Percentiles rank a stretch among this genome's conserved stretches.
phyloP scores from a whole-genome alignment of 75 land plant species.

The Pseudotsuga menziesii region DNA sequence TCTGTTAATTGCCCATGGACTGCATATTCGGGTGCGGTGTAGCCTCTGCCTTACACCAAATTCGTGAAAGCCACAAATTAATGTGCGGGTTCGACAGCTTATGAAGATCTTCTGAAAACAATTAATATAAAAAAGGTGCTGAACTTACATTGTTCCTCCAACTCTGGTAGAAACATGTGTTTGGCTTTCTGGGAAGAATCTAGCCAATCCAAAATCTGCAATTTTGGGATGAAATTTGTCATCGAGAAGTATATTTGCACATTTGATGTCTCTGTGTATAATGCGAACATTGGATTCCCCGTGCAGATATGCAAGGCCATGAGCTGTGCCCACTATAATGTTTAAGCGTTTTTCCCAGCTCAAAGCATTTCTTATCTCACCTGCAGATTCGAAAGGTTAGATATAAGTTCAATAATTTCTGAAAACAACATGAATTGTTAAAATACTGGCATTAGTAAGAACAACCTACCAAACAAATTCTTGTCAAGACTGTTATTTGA shows the following conservation, averaged over 20 bases:
- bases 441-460: not conserved
- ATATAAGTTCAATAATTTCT: not conserved
- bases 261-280: constrained; percentile 40
- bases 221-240: constrained; percentile 24
- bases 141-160: constrained; percentile 24
- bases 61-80: too few species aligned
- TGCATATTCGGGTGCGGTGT: constrained; percentile 30
- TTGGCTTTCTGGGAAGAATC: constrained; percentile 15
- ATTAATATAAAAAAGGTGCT: too few species aligned
- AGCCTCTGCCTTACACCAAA: constrained; percentile 11
- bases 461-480: constrained; percentile 1
- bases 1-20: constrained; percentile 21
- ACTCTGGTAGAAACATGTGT: constrained; percentile 28
- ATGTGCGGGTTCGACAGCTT: too few species aligned
- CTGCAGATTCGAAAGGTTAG: not conserved
- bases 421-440: not conserved
- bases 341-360: constrained; percentile 8
- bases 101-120: too few species aligned
- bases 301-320: constrained; percentile 33
- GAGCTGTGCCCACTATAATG: constrained; percentile 26
- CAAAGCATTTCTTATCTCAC: not conserved
- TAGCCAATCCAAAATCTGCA: constrained; percentile 26
- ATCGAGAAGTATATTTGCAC: constrained; percentile 41
- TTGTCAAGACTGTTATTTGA: constrained; percentile 12
- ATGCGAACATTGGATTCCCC: constrained; percentile 28